These are phyloP conservation scores for Tausonia pullulans DNA, from an alignment of 1,284 basidiomycete species.

Conservation along the genomic window DNA sequence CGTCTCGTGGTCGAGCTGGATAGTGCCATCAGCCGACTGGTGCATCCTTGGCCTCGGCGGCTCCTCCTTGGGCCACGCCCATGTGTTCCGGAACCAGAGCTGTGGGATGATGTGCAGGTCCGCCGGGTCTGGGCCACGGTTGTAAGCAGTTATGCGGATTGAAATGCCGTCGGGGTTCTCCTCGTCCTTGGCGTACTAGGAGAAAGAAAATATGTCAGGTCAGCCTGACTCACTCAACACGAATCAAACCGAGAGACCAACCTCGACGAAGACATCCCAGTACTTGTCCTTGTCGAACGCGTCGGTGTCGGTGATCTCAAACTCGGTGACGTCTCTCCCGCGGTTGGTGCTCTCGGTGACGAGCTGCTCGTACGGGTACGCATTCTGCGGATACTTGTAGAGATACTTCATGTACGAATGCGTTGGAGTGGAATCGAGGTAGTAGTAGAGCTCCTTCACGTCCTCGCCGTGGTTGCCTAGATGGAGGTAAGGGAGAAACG, in stretches of 20 bases:
- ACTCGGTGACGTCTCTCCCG: slow-evolving; percentile 76
- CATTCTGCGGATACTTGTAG: slow-evolving; percentile 92
- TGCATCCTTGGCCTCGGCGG: slow-evolving; percentile 59
- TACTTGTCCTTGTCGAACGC: slow-evolving; percentile 86
- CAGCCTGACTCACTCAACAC: background rate
- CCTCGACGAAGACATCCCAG: slow-evolving; percentile 96
- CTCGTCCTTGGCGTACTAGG: slow-evolving; percentile 91
- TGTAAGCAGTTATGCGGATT: slow-evolving; percentile 90
- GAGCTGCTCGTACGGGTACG: slow-evolving; percentile 87
- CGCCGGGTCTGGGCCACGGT: slow-evolving; percentile 91
- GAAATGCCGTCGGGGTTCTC: slow-evolving; percentile 80
- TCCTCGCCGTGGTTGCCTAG: slow-evolving; percentile 94
- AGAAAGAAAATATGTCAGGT: background rate
- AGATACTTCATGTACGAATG: slow-evolving; percentile 99
- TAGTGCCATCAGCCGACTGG: slow-evolving; percentile 44
- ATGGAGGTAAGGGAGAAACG: background rate
- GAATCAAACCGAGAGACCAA: slow-evolving; percentile 31
- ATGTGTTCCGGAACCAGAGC: slow-evolving; percentile 93
- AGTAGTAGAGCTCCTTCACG: slow-evolving; percentile 96
- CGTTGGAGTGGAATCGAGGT: slow-evolving; percentile 93
- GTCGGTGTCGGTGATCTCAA: slow-evolving; percentile 86
- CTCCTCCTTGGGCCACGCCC: slow-evolving; percentile 83
- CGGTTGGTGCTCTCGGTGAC: slow-evolving; percentile 73
- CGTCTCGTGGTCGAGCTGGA: slow-evolving; percentile 62
- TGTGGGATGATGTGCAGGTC: slow-evolving; percentile 91